phyloP scores from a whole-genome alignment of 2,329 filamentous ascomycete genomes.

The Leptographium galeiforme region DNA sequence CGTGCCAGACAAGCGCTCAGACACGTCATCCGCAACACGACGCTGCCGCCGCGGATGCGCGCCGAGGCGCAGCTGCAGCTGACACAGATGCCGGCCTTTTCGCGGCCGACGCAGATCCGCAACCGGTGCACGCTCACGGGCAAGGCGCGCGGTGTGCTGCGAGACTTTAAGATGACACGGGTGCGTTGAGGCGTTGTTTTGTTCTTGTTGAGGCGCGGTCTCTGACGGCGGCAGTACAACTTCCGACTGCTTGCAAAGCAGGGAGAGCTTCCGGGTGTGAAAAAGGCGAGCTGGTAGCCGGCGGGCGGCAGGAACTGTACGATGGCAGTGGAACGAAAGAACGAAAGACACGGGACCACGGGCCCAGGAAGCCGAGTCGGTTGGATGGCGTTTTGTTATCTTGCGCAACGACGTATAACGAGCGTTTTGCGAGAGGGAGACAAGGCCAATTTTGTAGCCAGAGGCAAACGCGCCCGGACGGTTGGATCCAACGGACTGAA shows the following conservation, averaged over 20 bases:
- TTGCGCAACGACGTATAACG: no score
- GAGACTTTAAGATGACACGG: constrained; percentile 82
- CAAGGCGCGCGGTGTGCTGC: constrained; percentile 78
- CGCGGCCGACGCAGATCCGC: constrained; percentile 80
- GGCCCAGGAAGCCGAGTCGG: background rate
- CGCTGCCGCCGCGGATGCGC: constrained; percentile 65
- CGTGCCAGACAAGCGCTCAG: constrained; percentile 67
- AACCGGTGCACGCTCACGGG: constrained; percentile 89
- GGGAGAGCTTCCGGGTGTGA: constrained; percentile 80
- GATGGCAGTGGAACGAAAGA: no score
- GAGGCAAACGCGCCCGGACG: no score
- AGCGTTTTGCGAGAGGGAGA: no score
- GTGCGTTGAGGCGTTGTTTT: constrained; percentile 40
- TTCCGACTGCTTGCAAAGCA: constrained; percentile 82
- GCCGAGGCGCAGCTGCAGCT: constrained; percentile 89
- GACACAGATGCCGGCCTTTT: constrained; percentile 92
- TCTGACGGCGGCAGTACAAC: constrained; percentile 54
- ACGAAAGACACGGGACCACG: background rate
- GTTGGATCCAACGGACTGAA: no score
- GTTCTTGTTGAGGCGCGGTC: constrained; percentile 3
- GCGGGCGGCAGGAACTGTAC: constrained; percentile 1
- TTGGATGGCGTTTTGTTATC: no score
- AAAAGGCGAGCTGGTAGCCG: constrained; percentile 86
- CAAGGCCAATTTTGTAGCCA: no score
- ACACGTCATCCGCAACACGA: constrained; percentile 89